Conservation (phyloP, 441 rosid species). For the Syzygium syzygioides region DNA sequence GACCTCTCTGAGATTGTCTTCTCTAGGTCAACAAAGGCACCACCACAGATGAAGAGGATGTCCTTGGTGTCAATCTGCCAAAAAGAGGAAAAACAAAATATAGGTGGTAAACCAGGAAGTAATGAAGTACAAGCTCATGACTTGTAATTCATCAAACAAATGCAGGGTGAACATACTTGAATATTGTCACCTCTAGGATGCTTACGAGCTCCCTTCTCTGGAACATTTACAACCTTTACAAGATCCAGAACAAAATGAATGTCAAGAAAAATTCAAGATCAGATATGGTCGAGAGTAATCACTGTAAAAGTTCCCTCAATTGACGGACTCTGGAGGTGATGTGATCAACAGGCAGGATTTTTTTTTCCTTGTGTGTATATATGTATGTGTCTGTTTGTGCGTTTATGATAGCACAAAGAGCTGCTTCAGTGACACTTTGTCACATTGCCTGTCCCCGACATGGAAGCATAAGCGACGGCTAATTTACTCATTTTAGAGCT, state of each 20-base stretch:
- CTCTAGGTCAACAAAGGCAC: conserved; percentile 93
- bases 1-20: conserved; percentile 98
- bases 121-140: not conserved
- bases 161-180: conserved; percentile 51
- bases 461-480: not conserved
- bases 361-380: not conserved
- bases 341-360: not conserved
- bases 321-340: not conserved
- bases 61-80: conserved; percentile 93
- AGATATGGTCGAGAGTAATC: not conserved
- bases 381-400: not conserved
- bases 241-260: conserved; percentile 1
- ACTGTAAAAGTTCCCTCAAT: not conserved
- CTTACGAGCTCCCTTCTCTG: conserved; percentile 98
- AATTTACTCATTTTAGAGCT: not conserved
- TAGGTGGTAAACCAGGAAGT: not conserved
- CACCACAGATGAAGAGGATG: conserved; percentile 95
- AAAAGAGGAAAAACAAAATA: not conserved
- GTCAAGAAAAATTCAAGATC: not conserved
- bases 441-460: not conserved
- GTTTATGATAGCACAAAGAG: not conserved
- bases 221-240: conserved; percentile 88
- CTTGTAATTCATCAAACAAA: not conserved
- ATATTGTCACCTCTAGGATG: conserved; percentile 99
- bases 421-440: not conserved